Evolutionary conservation across 805 yeast species (phyloP), one percentile per base, ranked within the genome.

Genomic region (Hanseniaspora vineae): DNA sequence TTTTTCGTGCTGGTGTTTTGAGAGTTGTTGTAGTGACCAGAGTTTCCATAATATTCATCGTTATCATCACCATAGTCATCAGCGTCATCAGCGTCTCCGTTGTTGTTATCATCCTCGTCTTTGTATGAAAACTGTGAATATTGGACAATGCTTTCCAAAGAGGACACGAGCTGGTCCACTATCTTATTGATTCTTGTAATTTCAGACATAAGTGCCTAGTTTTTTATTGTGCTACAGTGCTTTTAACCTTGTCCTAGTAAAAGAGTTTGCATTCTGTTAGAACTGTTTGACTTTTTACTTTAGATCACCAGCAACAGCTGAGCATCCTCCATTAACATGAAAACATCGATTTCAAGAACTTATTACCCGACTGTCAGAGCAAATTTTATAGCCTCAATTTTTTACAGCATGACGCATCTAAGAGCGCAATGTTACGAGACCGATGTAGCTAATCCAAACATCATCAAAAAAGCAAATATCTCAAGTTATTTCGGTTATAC

Each of bases 1-100:
- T 2, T 18, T 35, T 14, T 18, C 32, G n/a, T 37, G 29, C 6
- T 35, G 29, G 40, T 37, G 40, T 49, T 51, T 6, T 49, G 54
- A 19, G 51, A 52, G 11, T 51, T 49, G 5, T 49, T 51, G 32
- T 23, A 23, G 6, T 46, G 45, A 17, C 54, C 59, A 20, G 56
- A 45, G 14, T 8, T 23, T 23, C 29, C 29, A 23, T 5, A 60
- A 52, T 4, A 66, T 54, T 15, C 31, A 3, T 17, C 42, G 6
- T 32, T 17, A n/a, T 13, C 42, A 9, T 47, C 50, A 2, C 35
- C 32, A 31, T 42, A 45, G 4, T 42, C 42, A 12, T 42, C 37
- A 18, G 32, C 44, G 2, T 45, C 44, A 31, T 39, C 46, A n/a
- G 39, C 35, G 14, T n/a, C 35, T 4, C 39, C 39, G 13, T 31